Conservation (phyloP, 2,329 filamentous ascomycete species). For the Pseudogymnoascus sp. region DNA sequence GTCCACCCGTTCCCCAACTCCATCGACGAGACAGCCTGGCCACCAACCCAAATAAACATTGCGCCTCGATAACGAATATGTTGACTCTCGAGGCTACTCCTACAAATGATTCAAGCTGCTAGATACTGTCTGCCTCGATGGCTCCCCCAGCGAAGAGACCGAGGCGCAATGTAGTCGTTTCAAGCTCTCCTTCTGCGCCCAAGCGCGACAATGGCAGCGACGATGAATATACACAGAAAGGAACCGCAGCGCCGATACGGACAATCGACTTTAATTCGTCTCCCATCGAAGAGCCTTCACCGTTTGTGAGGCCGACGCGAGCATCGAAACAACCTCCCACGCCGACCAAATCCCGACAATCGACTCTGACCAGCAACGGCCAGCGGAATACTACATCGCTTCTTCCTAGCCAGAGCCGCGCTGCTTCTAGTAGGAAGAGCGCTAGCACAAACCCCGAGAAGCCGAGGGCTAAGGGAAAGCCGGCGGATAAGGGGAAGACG, state of each 20-base stretch:
- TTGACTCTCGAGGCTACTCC: neutral
- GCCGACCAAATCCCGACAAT: conserved; percentile 5
- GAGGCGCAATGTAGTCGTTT: conserved; percentile 45
- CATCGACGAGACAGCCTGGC: conserved; percentile 3
- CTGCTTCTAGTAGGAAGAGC: conserved; percentile 25
- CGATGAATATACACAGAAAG: neutral
- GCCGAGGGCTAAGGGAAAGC: conserved; percentile 31
- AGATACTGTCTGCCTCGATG: conserved; percentile 18
- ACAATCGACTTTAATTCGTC: conserved; percentile 21
- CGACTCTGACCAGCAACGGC: conserved; percentile 1
- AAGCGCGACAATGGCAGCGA: conserved; percentile 10
- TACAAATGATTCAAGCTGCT: neutral
- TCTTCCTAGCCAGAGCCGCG: conserved; percentile 18
- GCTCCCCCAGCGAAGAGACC: conserved; percentile 36
- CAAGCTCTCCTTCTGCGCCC: conserved; percentile 29
- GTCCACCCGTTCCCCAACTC: neutral
- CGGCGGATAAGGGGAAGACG: conserved; percentile 44
- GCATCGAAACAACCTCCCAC: conserved; percentile 21
- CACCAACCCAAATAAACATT: neutral
- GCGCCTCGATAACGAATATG: neutral
- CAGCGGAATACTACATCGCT: neutral
- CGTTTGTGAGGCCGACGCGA: conserved; percentile 18
- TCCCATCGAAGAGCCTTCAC: neutral
- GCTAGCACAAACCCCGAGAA: conserved; percentile 41
- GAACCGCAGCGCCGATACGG: conserved; percentile 16